Conservation (phyloP, 768 basidiomycete genomes). For the Agaricus blazei region DNA sequence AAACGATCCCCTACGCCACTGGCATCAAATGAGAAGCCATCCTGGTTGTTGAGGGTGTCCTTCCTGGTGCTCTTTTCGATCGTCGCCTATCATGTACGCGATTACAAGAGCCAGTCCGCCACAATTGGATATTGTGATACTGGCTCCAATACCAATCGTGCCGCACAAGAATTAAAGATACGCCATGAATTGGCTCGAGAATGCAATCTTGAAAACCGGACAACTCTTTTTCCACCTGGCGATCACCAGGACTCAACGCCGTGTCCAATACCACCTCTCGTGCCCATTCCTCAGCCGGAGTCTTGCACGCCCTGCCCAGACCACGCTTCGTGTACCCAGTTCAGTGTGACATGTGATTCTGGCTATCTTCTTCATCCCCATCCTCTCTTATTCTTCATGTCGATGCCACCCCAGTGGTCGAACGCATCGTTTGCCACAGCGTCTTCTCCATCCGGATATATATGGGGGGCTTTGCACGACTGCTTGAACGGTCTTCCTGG, state of each 20-base stretch:
- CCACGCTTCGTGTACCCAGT: constrained; percentile 56
- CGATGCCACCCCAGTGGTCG: constrained; percentile 28
- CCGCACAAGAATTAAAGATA: constrained; percentile 43
- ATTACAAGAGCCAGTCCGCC: constrained; percentile 65
- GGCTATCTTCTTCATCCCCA: constrained; percentile 66
- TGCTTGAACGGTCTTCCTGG: constrained; percentile 67
- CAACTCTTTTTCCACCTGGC: constrained; percentile 31
- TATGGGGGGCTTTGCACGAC: constrained; percentile 43
- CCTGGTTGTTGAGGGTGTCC: constrained; percentile 36
- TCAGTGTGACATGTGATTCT: constrained; percentile 58
- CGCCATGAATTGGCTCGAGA: constrained; percentile 41
- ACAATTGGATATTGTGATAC: constrained; percentile 74
- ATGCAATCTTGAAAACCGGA: constrained; percentile 55
- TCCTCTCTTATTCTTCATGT: constrained; percentile 48
- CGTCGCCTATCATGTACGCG: constrained; percentile 28
- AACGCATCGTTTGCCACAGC: constrained; percentile 34
- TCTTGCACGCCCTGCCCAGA: constrained; percentile 70
- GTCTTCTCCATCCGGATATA: constrained; percentile 31
- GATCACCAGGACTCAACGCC: constrained; percentile 24
- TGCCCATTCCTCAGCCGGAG: constrained; percentile 54
- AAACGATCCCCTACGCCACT: not conserved
- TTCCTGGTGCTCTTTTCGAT: constrained; percentile 29
- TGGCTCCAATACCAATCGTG: constrained; percentile 53
- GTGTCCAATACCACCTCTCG: constrained; percentile 51
- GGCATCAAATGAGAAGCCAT: constrained; percentile 8